phyloP scores from a whole-genome alignment of 768 basidiomycete genomes.

The Xerocomus brunneocitrinus region DNA sequence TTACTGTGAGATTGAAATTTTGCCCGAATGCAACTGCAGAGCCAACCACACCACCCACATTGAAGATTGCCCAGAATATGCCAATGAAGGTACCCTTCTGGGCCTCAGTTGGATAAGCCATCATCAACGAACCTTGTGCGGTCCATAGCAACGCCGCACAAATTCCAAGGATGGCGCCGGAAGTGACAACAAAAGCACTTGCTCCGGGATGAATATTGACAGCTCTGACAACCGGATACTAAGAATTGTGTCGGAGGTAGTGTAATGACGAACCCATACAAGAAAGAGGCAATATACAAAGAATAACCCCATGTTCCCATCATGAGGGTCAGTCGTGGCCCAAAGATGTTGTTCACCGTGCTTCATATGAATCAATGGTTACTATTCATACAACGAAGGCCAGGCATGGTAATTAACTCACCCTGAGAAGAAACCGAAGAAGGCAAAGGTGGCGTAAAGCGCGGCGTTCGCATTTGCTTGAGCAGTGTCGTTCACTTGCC shows the following conservation, averaged over 20 bases:
- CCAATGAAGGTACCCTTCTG: slow-evolving; percentile 51
- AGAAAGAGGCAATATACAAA: slow-evolving; percentile 43
- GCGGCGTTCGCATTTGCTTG: slow-evolving; percentile 67
- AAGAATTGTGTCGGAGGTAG: background rate
- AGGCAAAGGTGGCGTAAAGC: slow-evolving; percentile 60
- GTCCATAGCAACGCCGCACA: slow-evolving; percentile 53
- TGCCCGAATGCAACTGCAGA: slow-evolving; percentile 69
- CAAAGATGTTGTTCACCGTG: slow-evolving; percentile 70
- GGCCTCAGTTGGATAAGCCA: slow-evolving; percentile 53
- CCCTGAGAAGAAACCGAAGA: slow-evolving; percentile 68
- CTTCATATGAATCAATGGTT: slow-evolving; percentile 30
- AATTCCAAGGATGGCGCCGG: slow-evolving; percentile 48
- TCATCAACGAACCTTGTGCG: slow-evolving; percentile 50
- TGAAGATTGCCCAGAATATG: slow-evolving; percentile 70
- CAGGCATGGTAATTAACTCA: slow-evolving; percentile 26
- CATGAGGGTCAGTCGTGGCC: slow-evolving; percentile 45
- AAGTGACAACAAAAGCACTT: slow-evolving; percentile 43
- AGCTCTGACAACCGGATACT: slow-evolving; percentile 37
- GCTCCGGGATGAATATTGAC: slow-evolving; percentile 34
- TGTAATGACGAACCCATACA: slow-evolving; percentile 29
- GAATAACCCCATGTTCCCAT: slow-evolving; percentile 51
- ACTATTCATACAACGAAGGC: background rate
- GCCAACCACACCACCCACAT: slow-evolving; percentile 75
- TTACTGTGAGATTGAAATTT: slow-evolving; percentile 59
- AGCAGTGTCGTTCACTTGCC: slow-evolving; percentile 60